Percentiles rank a stretch among this genome's conserved stretches.
Evolutionary conservation across 768 basidiomycete species (phyloP).

Genomic region (Phlebiopsis gigantea): DNA sequence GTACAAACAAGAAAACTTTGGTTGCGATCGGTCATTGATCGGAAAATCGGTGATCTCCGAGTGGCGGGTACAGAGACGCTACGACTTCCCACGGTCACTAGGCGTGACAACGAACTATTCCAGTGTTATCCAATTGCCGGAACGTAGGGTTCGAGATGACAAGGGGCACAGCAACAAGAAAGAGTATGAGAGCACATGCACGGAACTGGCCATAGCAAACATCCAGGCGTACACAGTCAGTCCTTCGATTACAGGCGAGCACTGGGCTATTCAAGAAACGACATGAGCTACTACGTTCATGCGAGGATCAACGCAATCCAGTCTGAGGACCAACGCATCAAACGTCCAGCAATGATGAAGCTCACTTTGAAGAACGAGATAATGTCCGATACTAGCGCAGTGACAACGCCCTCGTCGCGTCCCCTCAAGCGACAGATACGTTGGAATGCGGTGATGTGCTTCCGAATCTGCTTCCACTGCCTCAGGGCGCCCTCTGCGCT

Average conservation of each 20-base stretch:
- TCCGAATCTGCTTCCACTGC: constrained; percentile 2
- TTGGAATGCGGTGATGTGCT: not conserved
- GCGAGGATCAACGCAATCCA: not conserved
- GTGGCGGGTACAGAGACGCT: too few relatives aligned
- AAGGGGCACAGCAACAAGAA: too few relatives aligned
- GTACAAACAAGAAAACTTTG: too few relatives aligned
- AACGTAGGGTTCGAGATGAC: too few relatives aligned
- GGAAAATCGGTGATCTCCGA: too few relatives aligned
- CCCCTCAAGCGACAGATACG: not conserved
- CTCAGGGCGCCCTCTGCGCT: not conserved
- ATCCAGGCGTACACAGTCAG: too few relatives aligned
- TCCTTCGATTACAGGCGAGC: not conserved
- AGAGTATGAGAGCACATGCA: too few relatives aligned
- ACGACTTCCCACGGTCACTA: too few relatives aligned
- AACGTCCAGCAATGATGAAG: not conserved
- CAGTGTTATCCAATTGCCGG: too few relatives aligned
- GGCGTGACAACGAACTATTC: too few relatives aligned
- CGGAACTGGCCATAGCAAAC: too few relatives aligned
- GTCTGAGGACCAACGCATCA: not conserved
- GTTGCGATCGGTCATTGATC: too few relatives aligned
- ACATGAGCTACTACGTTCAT: not conserved
- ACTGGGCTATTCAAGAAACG: not conserved
- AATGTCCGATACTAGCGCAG: not conserved
- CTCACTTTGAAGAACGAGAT: not conserved
- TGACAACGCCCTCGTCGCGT: not conserved